Conservation (phyloP, 1,139 yeast genomes). For the Debaryomyces psychrophilus region DNA sequence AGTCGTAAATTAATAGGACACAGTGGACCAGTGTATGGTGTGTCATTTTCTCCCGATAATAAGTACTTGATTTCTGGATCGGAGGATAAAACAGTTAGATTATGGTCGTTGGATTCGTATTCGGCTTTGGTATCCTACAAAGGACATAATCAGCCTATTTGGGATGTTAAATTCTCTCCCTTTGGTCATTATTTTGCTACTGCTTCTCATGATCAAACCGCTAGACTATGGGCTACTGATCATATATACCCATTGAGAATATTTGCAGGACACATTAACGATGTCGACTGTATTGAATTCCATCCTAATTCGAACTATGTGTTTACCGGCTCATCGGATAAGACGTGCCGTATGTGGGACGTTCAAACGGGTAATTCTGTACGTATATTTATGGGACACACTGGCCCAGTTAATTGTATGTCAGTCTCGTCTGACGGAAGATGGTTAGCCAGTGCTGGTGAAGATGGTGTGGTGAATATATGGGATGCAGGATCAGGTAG, state of each 20-base stretch:
- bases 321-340: constrained; percentile 93
- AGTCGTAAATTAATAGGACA: constrained; percentile 83
- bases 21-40: constrained; percentile 90
- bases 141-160: constrained; percentile 94
- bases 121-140: constrained; percentile 90
- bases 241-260: constrained; percentile 95
- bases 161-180: constrained; percentile 97
- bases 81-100: constrained; percentile 87
- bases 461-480: constrained; percentile 82
- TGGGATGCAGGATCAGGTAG: constrained; percentile 97
- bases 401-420: constrained; percentile 81
- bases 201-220: constrained; percentile 97
- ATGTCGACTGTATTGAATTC: constrained; percentile 92
- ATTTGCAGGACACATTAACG: constrained; percentile 96
- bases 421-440: constrained; percentile 97
- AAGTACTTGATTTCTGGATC: constrained; percentile 79
- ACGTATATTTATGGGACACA: constrained; percentile 92
- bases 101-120: constrained; percentile 94
- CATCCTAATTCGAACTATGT: constrained; percentile 96
- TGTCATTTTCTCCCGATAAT: constrained; percentile 90
- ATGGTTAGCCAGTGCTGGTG: constrained; percentile 95
- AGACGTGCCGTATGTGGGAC: constrained; percentile 98
- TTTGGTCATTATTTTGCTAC: constrained; percentile 97
- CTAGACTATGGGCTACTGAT: constrained; percentile 96
- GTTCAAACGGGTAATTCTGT: constrained; percentile 86